Conservation (phyloP, 139 green algal genomes). For the Desmodesmus armatus region DNA sequence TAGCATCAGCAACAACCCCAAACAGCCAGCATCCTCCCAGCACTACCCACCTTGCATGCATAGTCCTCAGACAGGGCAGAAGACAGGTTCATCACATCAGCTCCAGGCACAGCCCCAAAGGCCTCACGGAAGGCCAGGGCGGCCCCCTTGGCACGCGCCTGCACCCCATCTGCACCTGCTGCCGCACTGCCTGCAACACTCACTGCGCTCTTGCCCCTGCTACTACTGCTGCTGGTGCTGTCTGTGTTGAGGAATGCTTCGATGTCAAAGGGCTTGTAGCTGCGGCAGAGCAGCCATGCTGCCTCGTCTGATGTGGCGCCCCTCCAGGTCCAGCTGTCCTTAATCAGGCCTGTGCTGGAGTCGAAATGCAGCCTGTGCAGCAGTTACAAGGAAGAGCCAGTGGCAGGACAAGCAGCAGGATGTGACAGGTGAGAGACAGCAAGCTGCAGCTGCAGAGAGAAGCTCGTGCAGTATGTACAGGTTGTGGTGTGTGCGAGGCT, state of each 20-base stretch:
- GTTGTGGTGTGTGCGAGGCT: neutral
- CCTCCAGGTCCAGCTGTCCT: constrained; percentile 42
- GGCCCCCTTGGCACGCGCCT: constrained; percentile 2
- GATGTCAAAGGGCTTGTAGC: constrained; percentile 38
- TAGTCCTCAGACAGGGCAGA: constrained; percentile 20
- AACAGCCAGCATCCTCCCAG: too few relatives aligned
- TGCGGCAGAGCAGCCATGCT: constrained; percentile 38
- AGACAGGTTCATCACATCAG: neutral
- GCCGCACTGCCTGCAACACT: neutral
- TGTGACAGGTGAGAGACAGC: neutral
- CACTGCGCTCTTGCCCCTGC: neutral
- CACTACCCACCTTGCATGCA: constrained; percentile 7
- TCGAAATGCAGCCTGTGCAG: constrained; percentile 46
- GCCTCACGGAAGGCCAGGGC: constrained; percentile 22
- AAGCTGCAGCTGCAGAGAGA: neutral
- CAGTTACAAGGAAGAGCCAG: too few relatives aligned
- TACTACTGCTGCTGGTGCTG: neutral
- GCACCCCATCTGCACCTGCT: neutral
- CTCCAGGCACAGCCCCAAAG: constrained; percentile 33
- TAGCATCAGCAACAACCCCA: too few relatives aligned
- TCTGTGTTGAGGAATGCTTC: neutral
- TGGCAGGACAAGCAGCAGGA: neutral
- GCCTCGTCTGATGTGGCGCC: constrained; percentile 33
- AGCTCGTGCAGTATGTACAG: neutral
- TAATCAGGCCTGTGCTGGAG: constrained; percentile 6